These are phyloP conservation scores for Parachlorella kessleri DNA, from an alignment of 139 green algal species.

Conservation along the genomic window DNA sequence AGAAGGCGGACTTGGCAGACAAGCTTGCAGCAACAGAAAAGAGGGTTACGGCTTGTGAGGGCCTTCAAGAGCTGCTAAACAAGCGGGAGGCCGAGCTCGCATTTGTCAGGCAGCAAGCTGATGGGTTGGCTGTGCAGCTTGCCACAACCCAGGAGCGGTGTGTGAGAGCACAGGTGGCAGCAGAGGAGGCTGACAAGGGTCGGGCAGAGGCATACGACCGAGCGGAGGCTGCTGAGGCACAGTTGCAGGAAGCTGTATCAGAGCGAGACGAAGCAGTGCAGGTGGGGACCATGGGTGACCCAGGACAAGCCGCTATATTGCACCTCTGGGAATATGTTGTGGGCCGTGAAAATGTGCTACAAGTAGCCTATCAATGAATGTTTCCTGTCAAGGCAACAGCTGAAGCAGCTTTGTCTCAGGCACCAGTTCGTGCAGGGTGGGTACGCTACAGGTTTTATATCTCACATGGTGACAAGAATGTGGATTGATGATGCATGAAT, in stretches of 20 bases:
- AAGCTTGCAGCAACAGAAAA: background rate
- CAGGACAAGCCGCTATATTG: no score
- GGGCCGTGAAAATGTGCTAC: no score
- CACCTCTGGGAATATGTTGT: no score
- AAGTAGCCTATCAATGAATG: no score
- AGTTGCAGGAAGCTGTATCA: background rate
- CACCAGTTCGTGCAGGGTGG: no score
- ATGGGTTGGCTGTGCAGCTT: slow-evolving; percentile 16
- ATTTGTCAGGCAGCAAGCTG: background rate
- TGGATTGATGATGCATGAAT: background rate
- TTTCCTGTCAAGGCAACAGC: slow-evolving; percentile 5
- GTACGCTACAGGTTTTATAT: no score
- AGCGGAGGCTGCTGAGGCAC: background rate
- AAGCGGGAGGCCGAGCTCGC: slow-evolving; percentile 1
- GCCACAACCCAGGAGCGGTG: background rate
- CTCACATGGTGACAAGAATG: background rate
- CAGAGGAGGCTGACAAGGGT: background rate
- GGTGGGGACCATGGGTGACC: no score
- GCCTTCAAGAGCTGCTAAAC: background rate
- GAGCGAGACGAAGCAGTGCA: slow-evolving; percentile 21
- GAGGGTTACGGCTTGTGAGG: background rate
- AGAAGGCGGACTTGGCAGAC: background rate
- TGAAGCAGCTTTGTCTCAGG: background rate
- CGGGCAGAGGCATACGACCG: background rate
- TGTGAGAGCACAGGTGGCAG: background rate